phyloP scores from a whole-genome alignment of 116 monocot species.

The Zostera marina region DNA sequence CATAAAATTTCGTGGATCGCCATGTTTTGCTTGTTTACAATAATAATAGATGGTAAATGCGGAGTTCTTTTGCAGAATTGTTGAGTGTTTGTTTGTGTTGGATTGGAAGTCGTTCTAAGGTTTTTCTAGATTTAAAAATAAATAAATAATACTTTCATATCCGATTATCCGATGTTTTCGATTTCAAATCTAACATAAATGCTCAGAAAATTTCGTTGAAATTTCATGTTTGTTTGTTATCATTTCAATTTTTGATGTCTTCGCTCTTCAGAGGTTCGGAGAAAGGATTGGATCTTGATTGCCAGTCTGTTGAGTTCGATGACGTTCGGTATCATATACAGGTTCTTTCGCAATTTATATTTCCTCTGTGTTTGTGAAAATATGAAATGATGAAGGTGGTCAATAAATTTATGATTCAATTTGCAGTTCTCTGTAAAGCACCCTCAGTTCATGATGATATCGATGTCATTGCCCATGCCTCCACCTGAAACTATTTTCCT shows the following conservation, averaged over 20 bases:
- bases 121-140: no score
- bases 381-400: background rate
- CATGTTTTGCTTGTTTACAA: no score
- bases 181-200: no score
- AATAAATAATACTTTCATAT: no score
- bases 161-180: no score
- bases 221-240: no score
- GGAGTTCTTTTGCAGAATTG: no score
- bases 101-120: no score
- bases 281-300: conserved; percentile 60
- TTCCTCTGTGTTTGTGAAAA: background rate
- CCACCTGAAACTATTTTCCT: conserved; percentile 62
- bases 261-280: conserved; percentile 20
- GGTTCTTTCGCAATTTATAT: conserved; percentile 15
- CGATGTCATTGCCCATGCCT: conserved; percentile 59
- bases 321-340: conserved; percentile 96
- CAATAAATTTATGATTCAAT: background rate
- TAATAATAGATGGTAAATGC: no score
- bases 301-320: conserved; percentile 92
- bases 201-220: no score
- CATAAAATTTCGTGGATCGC: no score
- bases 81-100: background rate
- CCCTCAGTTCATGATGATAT: conserved; percentile 64
- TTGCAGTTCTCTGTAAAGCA: conserved; percentile 70
- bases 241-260: background rate